phyloP scores from a whole-genome alignment of 495 filamentous ascomycete species.

The Penicillium canariense region DNA sequence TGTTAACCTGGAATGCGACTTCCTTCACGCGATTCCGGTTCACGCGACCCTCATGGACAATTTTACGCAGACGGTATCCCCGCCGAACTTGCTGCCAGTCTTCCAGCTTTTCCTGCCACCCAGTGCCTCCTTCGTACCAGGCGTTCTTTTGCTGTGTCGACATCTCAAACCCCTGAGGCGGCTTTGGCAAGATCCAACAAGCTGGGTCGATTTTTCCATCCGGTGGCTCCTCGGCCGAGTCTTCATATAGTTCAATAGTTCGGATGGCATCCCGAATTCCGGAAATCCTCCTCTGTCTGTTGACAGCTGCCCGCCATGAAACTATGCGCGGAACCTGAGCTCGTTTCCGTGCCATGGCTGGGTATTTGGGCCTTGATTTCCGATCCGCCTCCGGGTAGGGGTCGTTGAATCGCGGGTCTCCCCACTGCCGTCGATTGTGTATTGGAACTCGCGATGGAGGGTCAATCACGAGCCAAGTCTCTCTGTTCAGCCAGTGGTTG shows the following conservation, averaged over 20 bases:
- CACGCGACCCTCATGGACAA: constrained; percentile 34
- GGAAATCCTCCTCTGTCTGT: constrained; percentile 29
- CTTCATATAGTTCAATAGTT: constrained; percentile 31
- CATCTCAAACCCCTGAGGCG: constrained; percentile 40
- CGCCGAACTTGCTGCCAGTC: constrained; percentile 41
- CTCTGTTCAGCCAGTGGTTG: constrained; percentile 45
- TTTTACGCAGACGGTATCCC: constrained; percentile 38
- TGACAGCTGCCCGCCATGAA: constrained; percentile 43
- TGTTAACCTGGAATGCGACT: constrained; percentile 22
- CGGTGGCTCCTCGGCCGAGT: constrained; percentile 41
- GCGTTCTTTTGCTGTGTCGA: constrained; percentile 35
- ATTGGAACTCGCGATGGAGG: constrained; percentile 36
- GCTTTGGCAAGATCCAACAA: constrained; percentile 43
- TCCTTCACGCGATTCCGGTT: constrained; percentile 36
- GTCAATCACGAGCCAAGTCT: constrained; percentile 43
- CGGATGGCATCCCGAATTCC: constrained; percentile 29
- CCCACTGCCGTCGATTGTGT: constrained; percentile 32
- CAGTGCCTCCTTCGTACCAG: constrained; percentile 44
- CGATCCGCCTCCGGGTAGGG: constrained; percentile 27
- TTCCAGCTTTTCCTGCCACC: constrained; percentile 43
- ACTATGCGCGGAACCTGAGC: constrained; percentile 33
- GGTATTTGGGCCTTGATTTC: constrained; percentile 30
- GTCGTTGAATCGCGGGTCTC: constrained; percentile 38
- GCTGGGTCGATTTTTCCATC: constrained; percentile 41
- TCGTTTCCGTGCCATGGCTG: constrained; percentile 9